A percentile compares a stretch with the other conserved stretches of the same genome.
Evolutionary conservation across 805 yeast genomes (phyloP).

Genomic region (Candida oleophila): DNA sequence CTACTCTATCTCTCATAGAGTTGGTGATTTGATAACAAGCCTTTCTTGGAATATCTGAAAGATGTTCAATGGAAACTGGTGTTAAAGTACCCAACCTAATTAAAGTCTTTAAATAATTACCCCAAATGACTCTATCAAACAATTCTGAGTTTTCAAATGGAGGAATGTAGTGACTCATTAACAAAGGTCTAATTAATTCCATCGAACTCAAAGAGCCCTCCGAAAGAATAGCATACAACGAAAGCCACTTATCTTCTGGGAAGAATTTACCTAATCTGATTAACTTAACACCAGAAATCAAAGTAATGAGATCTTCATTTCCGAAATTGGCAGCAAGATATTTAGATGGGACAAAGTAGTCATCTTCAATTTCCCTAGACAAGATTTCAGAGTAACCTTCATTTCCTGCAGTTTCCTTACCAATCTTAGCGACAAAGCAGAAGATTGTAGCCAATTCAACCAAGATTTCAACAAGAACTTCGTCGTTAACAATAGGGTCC

Average conservation of each 20-base stretch:
- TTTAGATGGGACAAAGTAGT: slow-evolving; percentile 38
- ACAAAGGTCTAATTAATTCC: slow-evolving; percentile 50
- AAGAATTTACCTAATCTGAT: slow-evolving; percentile 56
- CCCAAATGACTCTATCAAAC: slow-evolving; percentile 68
- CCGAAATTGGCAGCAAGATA: slow-evolving; percentile 42
- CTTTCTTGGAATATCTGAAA: slow-evolving; percentile 69
- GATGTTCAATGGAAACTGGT: slow-evolving; percentile 66
- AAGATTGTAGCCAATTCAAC: slow-evolving; percentile 68
- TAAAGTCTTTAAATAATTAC: slow-evolving; percentile 56
- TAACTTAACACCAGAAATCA: slow-evolving; percentile 50
- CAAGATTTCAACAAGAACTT: slow-evolving; percentile 65
- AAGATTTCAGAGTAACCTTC: slow-evolving; percentile 46
- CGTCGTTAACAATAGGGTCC: slow-evolving; percentile 73
- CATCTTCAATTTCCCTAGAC: slow-evolving; percentile 28
- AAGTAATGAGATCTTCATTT: slow-evolving; percentile 41
- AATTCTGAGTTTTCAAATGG: slow-evolving; percentile 45
- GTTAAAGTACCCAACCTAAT: slow-evolving; percentile 62
- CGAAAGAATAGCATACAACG: slow-evolving; percentile 56
- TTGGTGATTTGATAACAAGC: slow-evolving; percentile 66
- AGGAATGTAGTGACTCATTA: slow-evolving; percentile 54
- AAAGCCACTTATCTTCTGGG: slow-evolving; percentile 73
- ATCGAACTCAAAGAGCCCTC: slow-evolving; percentile 56
- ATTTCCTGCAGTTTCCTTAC: slow-evolving; percentile 38
- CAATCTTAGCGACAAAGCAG: slow-evolving; percentile 52
- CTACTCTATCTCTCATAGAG: slow-evolving; percentile 59